Evolutionary conservation across 2,329 filamentous ascomycete species (phyloP).

Genomic region (Neofusicoccum umdonicola): DNA sequence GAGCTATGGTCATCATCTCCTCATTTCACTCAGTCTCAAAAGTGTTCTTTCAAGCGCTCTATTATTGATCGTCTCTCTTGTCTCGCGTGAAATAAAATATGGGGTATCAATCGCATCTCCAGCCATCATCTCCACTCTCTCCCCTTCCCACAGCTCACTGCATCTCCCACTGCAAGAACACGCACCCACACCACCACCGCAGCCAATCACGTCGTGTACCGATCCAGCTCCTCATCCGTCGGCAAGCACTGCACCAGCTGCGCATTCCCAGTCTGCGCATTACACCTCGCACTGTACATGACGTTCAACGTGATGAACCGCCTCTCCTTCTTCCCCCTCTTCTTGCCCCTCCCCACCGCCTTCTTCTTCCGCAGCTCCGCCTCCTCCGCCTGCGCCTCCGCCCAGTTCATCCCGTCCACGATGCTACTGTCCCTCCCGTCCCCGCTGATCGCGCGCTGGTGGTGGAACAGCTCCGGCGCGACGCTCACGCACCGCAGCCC

Average conservation of each 20-base stretch:
- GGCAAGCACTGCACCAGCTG: constrained; percentile 12
- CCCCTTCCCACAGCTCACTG: no score
- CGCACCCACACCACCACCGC: neutral
- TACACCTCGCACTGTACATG: constrained; percentile 16
- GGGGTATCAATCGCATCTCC: constrained; percentile 1
- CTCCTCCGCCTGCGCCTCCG: neutral
- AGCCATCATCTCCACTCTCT: neutral
- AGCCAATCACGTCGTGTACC: neutral
- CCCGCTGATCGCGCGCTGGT: constrained; percentile 17
- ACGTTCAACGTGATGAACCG: constrained; percentile 12
- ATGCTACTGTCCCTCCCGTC: neutral
- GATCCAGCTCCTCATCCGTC: constrained; percentile 16
- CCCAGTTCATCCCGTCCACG: constrained; percentile 14
- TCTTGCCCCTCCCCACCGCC: neutral
- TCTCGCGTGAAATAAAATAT: neutral
- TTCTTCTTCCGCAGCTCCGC: neutral
- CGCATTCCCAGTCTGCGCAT: neutral
- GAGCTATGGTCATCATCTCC: neutral
- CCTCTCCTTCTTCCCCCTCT: neutral
- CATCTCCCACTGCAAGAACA: no score
- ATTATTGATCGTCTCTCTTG: neutral
- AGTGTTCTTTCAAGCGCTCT: neutral
- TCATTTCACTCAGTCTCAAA: neutral
- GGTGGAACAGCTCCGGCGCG: constrained; percentile 27
- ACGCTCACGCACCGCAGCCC: constrained; percentile 29